These are phyloP conservation scores for Hirsutella rhossiliensis DNA, from an alignment of 2,329 filamentous ascomycete species.

Conservation along the genomic window DNA sequence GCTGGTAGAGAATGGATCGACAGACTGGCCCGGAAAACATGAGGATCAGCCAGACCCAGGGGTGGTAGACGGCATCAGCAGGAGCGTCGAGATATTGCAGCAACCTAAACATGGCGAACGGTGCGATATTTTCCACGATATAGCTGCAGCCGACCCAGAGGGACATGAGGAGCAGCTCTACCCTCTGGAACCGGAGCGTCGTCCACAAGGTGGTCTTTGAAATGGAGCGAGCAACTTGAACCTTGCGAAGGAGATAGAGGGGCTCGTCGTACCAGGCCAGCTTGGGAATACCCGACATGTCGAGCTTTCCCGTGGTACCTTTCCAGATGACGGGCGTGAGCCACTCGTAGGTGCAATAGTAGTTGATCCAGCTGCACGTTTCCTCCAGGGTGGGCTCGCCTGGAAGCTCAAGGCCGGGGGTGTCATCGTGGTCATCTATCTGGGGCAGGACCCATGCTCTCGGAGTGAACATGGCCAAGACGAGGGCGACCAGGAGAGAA, in stretches of 20 bases:
- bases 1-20: constrained; percentile 39
- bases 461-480: constrained; percentile 31
- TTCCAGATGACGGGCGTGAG: constrained; percentile 36
- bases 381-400: constrained; percentile 36
- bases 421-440: constrained; percentile 17
- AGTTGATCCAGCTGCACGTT: constrained; percentile 39
- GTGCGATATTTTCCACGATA: constrained; percentile 35
- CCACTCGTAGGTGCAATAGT: constrained; percentile 39
- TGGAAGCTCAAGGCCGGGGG: constrained; percentile 23
- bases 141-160: constrained; percentile 25
- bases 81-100: constrained; percentile 38
- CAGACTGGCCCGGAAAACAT: constrained; percentile 37
- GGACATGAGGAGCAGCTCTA: constrained; percentile 32
- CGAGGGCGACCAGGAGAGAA: constrained; percentile 22
- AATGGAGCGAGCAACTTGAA: constrained; percentile 29
- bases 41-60: constrained; percentile 40
- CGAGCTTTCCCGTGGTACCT: constrained; percentile 30
- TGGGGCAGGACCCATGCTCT: constrained; percentile 37
- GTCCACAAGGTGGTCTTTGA: constrained; percentile 33
- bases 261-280: constrained; percentile 46
- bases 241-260: constrained; percentile 29
- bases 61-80: constrained; percentile 28
- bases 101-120: constrained; percentile 41
- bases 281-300: constrained; percentile 33
- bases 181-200: constrained; percentile 27